Base-by-base conservation (phyloP, 331 rosid genomes). In the Arachis monticola region DNA sequence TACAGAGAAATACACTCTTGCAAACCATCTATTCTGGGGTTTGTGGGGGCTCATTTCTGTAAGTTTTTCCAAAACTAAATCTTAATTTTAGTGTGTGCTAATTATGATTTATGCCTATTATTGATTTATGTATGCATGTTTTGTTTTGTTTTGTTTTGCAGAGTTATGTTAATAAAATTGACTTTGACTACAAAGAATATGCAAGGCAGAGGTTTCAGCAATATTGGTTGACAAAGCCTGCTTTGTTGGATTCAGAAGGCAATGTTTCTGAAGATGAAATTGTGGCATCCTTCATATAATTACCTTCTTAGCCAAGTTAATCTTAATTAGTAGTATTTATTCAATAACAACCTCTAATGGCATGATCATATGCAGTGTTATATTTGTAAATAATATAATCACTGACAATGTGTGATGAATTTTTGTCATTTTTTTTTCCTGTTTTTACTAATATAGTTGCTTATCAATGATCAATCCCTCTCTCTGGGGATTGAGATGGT, bases 1-100 rank as follows among this genome's bases (percentile, higher is more conserved):
- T 10, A 72, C 58, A 48, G 99, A 95, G 82, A 89, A 77, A 55
- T 92, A 86, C 87, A 85, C 93, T 58, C 82, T 88, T 32, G 93
- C 92, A 60, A 95, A 83, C 82, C 99, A 95, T 85, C 75, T 95
- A 27, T 84, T 90, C 42, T 95, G 99, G 99, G 97, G 97, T 35
- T 74, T 95, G 69, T 95, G 99, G 99, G 99, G 97, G 69, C 81
- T 92, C 61, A 95, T 92, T 69, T 95, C 99, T 42, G 99, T 95
- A 86, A 84, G 72, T 27, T 57, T 42, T 67, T 9, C 8, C 45
- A 64, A 5, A 22, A 10, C n/a, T 5, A 11, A 17, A 57, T 57
- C 8, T 69, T 69, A 13, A 2, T 45, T 70, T 5, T 38, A 0
- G 1, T 64, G 57, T 31, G 14, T 61, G 6, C 30, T 32, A 38